Percentiles rank a stretch among this genome's conserved stretches.
phyloP scores from a whole-genome alignment of 140 eudicot species.

The Artemisia princeps region DNA sequence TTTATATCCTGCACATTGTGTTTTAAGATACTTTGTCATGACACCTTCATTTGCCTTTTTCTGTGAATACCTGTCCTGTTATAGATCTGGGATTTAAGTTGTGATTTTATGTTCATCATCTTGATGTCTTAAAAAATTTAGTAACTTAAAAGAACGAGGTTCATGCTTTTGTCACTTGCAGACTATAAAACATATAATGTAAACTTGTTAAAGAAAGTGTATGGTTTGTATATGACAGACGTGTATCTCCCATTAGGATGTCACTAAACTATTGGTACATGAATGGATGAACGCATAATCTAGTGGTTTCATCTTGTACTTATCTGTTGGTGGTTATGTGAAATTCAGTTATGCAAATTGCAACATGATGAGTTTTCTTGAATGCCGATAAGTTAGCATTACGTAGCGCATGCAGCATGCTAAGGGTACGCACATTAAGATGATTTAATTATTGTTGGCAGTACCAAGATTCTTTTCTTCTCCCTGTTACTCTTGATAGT shows the following conservation, averaged over 20 bases:
- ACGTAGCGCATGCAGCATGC: conserved; percentile 4
- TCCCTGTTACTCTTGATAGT: conserved; percentile 6
- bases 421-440: no score
- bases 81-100: conserved; percentile 1
- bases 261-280: not conserved
- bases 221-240: not conserved
- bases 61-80: not conserved
- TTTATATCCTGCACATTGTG: not conserved
- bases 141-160: not conserved
- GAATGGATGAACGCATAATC: conserved; percentile 4
- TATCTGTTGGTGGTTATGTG: not conserved
- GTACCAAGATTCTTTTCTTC: not conserved
- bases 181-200: conserved; percentile 3
- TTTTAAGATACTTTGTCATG: conserved; percentile 1
- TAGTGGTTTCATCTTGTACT: not conserved
- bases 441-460: conserved; percentile 2
- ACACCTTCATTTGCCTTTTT: not conserved
- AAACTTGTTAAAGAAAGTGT: not conserved
- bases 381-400: conserved; percentile 5
- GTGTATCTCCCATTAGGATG: conserved; percentile 1
- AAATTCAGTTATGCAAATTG: conserved; percentile 1
- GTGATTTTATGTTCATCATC: not conserved
- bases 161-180: conserved; percentile 8
- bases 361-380: conserved; percentile 10
- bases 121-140: conserved; percentile 7